Conservation (phyloP, 176 grass and related monocot genomes). For the Triticum dicoccoides region DNA sequence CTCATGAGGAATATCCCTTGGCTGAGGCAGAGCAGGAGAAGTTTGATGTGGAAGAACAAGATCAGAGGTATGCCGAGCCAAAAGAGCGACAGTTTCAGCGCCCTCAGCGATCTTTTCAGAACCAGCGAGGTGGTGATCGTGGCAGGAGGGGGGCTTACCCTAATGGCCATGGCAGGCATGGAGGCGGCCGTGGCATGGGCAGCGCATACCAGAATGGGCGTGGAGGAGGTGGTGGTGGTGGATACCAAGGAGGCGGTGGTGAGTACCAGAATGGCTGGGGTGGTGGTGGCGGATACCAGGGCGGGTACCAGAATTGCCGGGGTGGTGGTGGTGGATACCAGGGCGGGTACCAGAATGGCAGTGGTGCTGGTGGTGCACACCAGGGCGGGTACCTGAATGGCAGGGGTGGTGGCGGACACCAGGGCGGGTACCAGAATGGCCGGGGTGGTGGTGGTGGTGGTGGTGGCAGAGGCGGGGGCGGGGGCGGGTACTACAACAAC, state of each 20-base stretch:
- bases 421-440: constrained; percentile 30
- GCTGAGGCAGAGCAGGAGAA: constrained; percentile 48
- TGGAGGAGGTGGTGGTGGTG: no score
- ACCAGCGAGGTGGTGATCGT: constrained; percentile 41
- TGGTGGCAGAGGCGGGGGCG: background rate
- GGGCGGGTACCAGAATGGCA: constrained; percentile 23
- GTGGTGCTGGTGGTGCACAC: background rate
- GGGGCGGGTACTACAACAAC: constrained; percentile 45
- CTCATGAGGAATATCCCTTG: constrained; percentile 16
- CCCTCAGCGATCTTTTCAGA: constrained; percentile 31
- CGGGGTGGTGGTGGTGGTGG: background rate
- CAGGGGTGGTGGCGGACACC: background rate
- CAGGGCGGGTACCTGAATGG: constrained; percentile 32
- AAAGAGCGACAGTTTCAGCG: constrained; percentile 47
- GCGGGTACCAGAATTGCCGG: constrained; percentile 14
- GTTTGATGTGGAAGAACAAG: constrained; percentile 46
- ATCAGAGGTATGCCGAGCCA: constrained; percentile 30
- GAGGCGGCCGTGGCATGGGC: constrained; percentile 39
- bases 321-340: background rate
- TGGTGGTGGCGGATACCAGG: constrained; percentile 6
- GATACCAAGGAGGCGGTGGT: background rate
- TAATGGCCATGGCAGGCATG: constrained; percentile 45
- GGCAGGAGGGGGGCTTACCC: constrained; percentile 48
- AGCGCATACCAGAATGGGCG: no score
- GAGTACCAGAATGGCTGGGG: constrained; percentile 43